Evolutionary conservation across 306 rosid species (phyloP).

Genomic region (Gleditsia sinensis): DNA sequence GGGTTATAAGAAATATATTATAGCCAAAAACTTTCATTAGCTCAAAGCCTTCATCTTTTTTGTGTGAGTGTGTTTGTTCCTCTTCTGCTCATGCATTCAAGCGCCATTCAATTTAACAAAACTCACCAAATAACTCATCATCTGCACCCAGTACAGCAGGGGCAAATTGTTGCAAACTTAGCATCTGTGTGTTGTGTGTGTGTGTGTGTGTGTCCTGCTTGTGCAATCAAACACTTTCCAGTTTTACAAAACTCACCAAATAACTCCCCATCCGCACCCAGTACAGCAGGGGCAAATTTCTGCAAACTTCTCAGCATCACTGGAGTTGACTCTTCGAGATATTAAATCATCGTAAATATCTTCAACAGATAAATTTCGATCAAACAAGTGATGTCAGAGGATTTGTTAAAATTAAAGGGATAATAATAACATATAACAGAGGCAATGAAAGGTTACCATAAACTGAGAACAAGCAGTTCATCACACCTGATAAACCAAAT

Average conservation of each 20-base stretch:
- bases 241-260: constrained; percentile 64
- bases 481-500: constrained; percentile 74
- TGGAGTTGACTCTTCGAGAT: constrained; percentile 90
- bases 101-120: background rate
- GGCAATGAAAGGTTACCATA: constrained; percentile 60
- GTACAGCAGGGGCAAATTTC: constrained; percentile 96
- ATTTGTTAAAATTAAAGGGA: constrained; percentile 9
- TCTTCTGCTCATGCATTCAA: background rate
- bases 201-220: too few species aligned
- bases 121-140: constrained; percentile 98
- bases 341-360: constrained; percentile 93
- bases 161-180: constrained; percentile 93
- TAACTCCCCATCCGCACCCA: constrained; percentile 94
- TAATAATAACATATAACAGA: constrained; percentile 26
- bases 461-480: constrained; percentile 98
- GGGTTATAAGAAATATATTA: background rate
- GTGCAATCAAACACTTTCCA: background rate
- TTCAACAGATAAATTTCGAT: constrained; percentile 31
- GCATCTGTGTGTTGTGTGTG: constrained; percentile 70
- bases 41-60: constrained; percentile 2
- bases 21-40: background rate
- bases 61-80: too few species aligned
- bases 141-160: constrained; percentile 89
- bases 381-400: constrained; percentile 1
- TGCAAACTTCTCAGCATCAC: constrained; percentile 98